Evolutionary conservation across 768 basidiomycete species (phyloP).

Genomic region (Collybiopsis luxurians): DNA sequence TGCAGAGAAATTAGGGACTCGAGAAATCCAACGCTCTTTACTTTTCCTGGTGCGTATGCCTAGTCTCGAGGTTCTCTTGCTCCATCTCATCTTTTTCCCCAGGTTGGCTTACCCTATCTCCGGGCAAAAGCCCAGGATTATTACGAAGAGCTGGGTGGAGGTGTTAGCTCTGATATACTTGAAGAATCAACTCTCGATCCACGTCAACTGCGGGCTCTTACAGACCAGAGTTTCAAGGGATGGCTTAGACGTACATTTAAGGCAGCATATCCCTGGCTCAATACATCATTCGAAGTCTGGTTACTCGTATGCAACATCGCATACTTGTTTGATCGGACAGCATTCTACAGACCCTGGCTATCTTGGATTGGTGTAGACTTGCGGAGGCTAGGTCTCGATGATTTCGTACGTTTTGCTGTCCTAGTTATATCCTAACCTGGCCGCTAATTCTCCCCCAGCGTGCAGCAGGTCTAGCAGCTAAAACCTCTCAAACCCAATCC

Average conservation of each 20-base stretch:
- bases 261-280: slow-evolving; percentile 76
- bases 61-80: neutral
- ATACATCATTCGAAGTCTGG: slow-evolving; percentile 76
- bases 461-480: slow-evolving; percentile 30
- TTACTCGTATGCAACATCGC: slow-evolving; percentile 80
- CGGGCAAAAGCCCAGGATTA: slow-evolving; percentile 88
- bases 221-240: slow-evolving; percentile 55
- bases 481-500: slow-evolving; percentile 22
- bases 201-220: slow-evolving; percentile 42
- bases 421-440: neutral
- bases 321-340: slow-evolving; percentile 86
- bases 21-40: slow-evolving; percentile 75
- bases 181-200: slow-evolving; percentile 45
- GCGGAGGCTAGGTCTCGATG: slow-evolving; percentile 74
- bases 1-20: slow-evolving; percentile 61
- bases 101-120: slow-evolving; percentile 89
- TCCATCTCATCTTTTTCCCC: neutral
- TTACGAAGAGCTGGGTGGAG: slow-evolving; percentile 88
- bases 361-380: slow-evolving; percentile 82
- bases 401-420: slow-evolving; percentile 55
- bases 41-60: slow-evolving; percentile 67
- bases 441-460: slow-evolving; percentile 29
- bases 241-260: slow-evolving; percentile 66
- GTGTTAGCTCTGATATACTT: slow-evolving; percentile 61
- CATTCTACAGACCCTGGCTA: slow-evolving; percentile 91